Evolutionary conservation across 163 green algal genomes (phyloP).

Genomic region (Coccomyxa subellipsoidea): DNA sequence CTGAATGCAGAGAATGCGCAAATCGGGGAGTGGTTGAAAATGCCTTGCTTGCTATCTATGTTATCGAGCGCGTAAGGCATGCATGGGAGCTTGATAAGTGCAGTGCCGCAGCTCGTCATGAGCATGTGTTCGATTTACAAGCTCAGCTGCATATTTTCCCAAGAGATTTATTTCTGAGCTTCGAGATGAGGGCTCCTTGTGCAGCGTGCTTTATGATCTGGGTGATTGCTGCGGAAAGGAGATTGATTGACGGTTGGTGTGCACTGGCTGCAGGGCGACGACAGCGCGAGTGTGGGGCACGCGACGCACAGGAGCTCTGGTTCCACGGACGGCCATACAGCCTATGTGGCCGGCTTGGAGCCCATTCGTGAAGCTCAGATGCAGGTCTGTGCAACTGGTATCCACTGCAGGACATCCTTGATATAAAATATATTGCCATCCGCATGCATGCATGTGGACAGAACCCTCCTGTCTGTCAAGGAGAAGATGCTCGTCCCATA

Average conservation of each 20-base stretch:
- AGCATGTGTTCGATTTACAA: no score
- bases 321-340: not conserved
- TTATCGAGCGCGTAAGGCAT: not conserved
- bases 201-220: no score
- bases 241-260: not conserved
- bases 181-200: no score
- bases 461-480: no score
- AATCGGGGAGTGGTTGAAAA: not conserved
- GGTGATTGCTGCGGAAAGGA: no score
- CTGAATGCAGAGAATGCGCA: slow-evolving; percentile 13
- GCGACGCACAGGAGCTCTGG: not conserved
- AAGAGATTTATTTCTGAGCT: no score
- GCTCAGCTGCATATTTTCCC: no score
- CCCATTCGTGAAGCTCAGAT: not conserved
- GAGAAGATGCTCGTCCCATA: not conserved
- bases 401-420: not conserved
- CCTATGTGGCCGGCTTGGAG: not conserved
- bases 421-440: no score
- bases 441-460: no score
- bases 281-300: not conserved
- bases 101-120: no score
- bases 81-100: not conserved
- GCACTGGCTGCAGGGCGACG: not conserved
- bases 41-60: not conserved
- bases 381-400: slow-evolving; percentile 14